These are phyloP conservation scores for Geotrichum europaeum DNA, from an alignment of 1,139 yeast genomes.

Conservation along the genomic window DNA sequence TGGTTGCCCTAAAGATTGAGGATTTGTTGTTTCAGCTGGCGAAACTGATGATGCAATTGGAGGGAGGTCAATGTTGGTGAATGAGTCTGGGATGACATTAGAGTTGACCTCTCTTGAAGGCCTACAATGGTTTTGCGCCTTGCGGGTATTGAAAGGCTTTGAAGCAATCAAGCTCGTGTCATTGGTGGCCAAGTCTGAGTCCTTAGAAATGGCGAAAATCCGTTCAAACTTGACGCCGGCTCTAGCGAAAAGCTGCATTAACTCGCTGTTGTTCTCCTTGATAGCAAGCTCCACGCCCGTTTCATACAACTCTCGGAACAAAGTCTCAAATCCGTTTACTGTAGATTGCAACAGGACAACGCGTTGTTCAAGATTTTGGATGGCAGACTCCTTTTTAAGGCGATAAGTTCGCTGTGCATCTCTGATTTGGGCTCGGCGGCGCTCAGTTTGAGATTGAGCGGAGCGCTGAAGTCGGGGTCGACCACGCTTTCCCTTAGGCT, in stretches of 20 bases:
- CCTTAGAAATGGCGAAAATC: conserved; percentile 1
- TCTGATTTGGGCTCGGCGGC: conserved; percentile 19
- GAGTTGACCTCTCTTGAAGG: neutral
- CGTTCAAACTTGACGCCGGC: conserved; percentile 14
- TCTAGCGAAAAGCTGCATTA: conserved; percentile 14
- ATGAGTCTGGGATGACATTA: neutral
- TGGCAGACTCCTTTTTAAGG: conserved; percentile 17
- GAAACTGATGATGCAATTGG: neutral
- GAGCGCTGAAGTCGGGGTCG: conserved; percentile 17
- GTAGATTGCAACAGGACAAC: conserved; percentile 10
- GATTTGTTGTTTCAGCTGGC: neutral
- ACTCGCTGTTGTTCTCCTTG: neutral
- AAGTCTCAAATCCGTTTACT: conserved; percentile 7
- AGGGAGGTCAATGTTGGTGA: neutral
- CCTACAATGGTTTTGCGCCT: neutral
- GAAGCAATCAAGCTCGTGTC: neutral
- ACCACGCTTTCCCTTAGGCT: conserved; percentile 17
- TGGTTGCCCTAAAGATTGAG: neutral
- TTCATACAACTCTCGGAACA: conserved; percentile 13
- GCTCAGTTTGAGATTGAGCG: conserved; percentile 16
- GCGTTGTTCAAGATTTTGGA: conserved; percentile 11
- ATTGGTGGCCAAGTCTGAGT: neutral
- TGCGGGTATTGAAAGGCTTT: neutral
- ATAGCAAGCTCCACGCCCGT: conserved; percentile 16
- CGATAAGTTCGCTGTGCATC: conserved; percentile 19